Evolutionary conservation across 1,284 basidiomycete genomes (phyloP).

Genomic region (Apiotrichum mycotoxinovorans): DNA sequence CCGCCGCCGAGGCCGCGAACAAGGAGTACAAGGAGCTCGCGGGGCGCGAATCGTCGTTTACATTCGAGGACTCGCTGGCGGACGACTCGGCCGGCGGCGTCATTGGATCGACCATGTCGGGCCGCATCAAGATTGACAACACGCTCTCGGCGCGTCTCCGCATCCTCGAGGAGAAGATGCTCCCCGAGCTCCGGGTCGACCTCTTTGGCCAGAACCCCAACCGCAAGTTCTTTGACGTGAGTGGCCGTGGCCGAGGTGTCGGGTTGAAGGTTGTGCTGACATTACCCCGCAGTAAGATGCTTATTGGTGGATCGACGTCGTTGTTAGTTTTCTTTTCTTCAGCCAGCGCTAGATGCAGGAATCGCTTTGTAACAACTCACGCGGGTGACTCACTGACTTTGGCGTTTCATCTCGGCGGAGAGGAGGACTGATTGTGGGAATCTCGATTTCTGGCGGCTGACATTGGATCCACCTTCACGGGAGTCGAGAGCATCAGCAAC

Average conservation of each 20-base stretch:
- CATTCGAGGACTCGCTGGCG: conserved; percentile 64
- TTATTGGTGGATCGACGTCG: neutral
- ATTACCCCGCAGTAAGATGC: neutral
- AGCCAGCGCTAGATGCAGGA: conserved; percentile 16
- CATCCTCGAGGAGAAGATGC: conserved; percentile 87
- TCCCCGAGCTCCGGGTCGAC: conserved; percentile 81
- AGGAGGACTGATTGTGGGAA: no score
- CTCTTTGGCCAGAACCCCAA: conserved; percentile 82
- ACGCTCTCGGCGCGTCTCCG: conserved; percentile 83
- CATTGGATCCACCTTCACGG: no score
- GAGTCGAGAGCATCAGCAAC: no score
- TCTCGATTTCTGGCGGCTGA: no score
- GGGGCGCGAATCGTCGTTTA: conserved; percentile 63
- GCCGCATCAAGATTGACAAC: conserved; percentile 83
- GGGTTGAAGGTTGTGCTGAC: neutral
- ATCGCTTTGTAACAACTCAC: neutral
- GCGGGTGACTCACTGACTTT: neutral
- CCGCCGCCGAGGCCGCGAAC: conserved; percentile 30
- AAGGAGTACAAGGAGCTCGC: conserved; percentile 54
- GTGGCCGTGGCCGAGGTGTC: conserved; percentile 26
- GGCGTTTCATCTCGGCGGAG: neutral
- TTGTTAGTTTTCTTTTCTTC: neutral
- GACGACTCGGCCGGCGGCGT: conserved; percentile 82
- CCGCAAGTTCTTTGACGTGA: conserved; percentile 70
- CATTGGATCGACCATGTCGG: conserved; percentile 65